Evolutionary conservation across 2,329 filamentous ascomycete species (phyloP), one percentile per base, ranked within the genome.

Genomic region (Bimuria novae-zelandiae): DNA sequence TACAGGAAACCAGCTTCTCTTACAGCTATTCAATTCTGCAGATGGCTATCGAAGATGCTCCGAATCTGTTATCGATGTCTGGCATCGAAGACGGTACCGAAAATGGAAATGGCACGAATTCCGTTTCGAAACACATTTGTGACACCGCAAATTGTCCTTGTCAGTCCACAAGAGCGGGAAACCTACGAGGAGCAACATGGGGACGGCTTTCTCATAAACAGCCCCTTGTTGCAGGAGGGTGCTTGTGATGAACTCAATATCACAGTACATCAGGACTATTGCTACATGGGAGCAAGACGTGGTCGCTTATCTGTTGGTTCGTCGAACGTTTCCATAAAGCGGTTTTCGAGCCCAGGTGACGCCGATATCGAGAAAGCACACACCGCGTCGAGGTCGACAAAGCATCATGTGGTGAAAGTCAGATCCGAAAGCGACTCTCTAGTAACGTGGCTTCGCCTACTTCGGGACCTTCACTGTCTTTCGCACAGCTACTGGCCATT

Each of bases 51-150:
- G 52, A 10, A 44, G 48, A 23, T 55, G 48, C 37, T 12, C 32
- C 19, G 47, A 48, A 39, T 51, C 48, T 3, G 52, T 51, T 37
- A 51, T 55, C 16, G 52, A 37, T 27, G 35, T 17, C 29, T 55
- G 52, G 52, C 47, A 51, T 22, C 27, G 22, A 8, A 45, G 25
- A 16, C 29, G 47, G n/a, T 19, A 33, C 23, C 47, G 47, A 12
- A 33, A 35, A 4, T 51, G 52, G 48, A 51, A 48, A 39, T 51
- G 48, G 48, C 45, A 30, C 10, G 45, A 54, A 21, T 54, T 54
- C 17, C 51, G 51, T 14, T 54, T 49, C 32, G 51, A 54, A 23
- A 50, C 46, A 10, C 29, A 33, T 54, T 45, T 41, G 51, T 54
- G 23, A 54, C 46, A 12, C 45, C 51, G n/a, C 37, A 44, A 19